phyloP scores from a whole-genome alignment of 2,329 filamentous ascomycete species.

The Cadophora gregata region DNA sequence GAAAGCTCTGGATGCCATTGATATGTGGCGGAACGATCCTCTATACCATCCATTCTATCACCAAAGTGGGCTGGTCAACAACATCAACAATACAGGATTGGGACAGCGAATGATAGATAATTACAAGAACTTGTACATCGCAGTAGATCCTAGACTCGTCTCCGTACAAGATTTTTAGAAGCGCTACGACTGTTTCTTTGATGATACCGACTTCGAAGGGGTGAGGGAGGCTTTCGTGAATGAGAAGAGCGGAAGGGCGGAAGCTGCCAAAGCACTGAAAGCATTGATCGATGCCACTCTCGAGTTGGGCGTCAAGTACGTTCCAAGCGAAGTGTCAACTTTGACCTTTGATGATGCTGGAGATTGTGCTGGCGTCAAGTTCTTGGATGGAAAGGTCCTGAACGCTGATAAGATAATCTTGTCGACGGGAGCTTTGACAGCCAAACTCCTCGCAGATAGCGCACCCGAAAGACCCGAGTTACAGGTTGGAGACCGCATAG shows the following conservation, averaged over 20 bases:
- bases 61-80: constrained; percentile 55
- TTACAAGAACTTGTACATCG: constrained; percentile 47
- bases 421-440: constrained; percentile 63
- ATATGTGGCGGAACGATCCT: constrained; percentile 55
- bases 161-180: constrained; percentile 48
- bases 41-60: constrained; percentile 55
- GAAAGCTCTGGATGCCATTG: constrained; percentile 52
- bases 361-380: background rate
- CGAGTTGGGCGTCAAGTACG: background rate
- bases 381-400: constrained; percentile 53
- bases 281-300: background rate
- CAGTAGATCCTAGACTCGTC: constrained; percentile 49
- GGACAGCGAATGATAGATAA: constrained; percentile 53
- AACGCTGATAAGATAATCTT: constrained; percentile 60
- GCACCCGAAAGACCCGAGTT: constrained; percentile 55
- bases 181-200: constrained; percentile 51
- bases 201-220: constrained; percentile 27
- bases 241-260: background rate
- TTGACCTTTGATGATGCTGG: background rate
- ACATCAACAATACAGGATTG: constrained; percentile 52
- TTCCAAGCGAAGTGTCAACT: background rate
- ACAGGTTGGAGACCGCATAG: constrained; percentile 58
- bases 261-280: background rate
- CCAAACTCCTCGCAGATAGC: constrained; percentile 57
- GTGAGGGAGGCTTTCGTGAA: background rate